Base-by-base conservation (phyloP, 2,329 filamentous ascomycete genomes). In the Biscogniauxia sp. region DNA sequence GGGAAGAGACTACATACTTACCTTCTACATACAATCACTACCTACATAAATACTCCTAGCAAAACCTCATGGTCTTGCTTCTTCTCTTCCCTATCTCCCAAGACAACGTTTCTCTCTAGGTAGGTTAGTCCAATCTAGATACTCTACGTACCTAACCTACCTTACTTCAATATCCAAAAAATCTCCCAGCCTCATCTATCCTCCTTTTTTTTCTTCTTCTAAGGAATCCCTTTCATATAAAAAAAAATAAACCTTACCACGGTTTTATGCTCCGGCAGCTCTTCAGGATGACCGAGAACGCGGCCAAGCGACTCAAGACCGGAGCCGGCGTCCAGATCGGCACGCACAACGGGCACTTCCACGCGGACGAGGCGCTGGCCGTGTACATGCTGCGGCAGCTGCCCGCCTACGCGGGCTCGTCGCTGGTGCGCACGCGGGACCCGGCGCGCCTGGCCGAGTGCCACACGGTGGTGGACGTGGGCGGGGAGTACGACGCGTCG, bases 341-440 rank as follows among this genome's bases (percentile, higher is more conserved):
- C 73, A 99, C 95, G 28, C 95, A 99, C 85, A 97, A 90, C 79
- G 95, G 95, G 69, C 93, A 97, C 82, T 99, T 99, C 84, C 95
- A 99, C 81, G 95, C 95, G 75, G 95, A 99, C 77, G 95, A 99
- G 81, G 94, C 95, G 63, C 87, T 99, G 51, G 95, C 95, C 61
- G 93, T 99, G 66, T 93, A 96, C 82, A 92, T 99, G 83, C 90
- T 99, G 69, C 92, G 93, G 66, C 85, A 90, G 60, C 89, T 98
- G 19, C 94, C 95, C 20, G 80, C 88, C 61, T 99, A 98, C 81
- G 76, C 82, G 59, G 79, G 84, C 68, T 88, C 92, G 25, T 75
- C 82, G 51, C 89, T 99, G 51, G 82, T 97, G 55, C 93, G 95
- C 69, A 97, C 93, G 54, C 91, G 95, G 71, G 93, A 99, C 76